Evolutionary conservation across 805 yeast species (phyloP).

Genomic region (Danielia reshetovae): DNA sequence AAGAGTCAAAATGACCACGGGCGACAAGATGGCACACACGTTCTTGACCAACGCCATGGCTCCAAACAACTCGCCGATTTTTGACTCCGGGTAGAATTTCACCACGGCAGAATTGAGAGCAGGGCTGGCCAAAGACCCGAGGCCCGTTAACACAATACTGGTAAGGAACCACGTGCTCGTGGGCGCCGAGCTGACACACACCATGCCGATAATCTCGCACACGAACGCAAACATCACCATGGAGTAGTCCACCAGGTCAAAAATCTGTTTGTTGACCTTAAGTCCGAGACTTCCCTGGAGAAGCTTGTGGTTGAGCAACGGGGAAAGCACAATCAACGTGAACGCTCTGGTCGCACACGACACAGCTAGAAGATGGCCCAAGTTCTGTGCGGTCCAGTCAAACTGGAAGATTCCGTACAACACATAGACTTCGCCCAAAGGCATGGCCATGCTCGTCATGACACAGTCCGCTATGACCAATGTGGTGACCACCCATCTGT

Average conservation of each 20-base stretch:
- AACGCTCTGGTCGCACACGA: slow-evolving; percentile 48
- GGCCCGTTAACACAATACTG: slow-evolving; percentile 36
- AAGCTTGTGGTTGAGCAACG: slow-evolving; percentile 38
- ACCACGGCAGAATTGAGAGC: slow-evolving; percentile 54
- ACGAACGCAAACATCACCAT: slow-evolving; percentile 33
- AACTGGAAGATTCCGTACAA: slow-evolving; percentile 52
- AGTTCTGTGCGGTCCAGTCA: slow-evolving; percentile 49
- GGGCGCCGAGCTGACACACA: slow-evolving; percentile 29
- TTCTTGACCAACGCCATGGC: slow-evolving; percentile 61
- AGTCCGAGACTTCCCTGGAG: slow-evolving; percentile 30
- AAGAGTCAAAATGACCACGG: slow-evolving; percentile 44
- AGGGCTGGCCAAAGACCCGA: slow-evolving; percentile 44
- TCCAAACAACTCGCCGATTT: slow-evolving; percentile 71
- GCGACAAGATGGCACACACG: slow-evolving; percentile 43
- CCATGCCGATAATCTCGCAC: slow-evolving; percentile 37
- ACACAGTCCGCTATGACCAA: slow-evolving; percentile 46
- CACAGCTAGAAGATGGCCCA: slow-evolving; percentile 55
- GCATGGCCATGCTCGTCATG: slow-evolving; percentile 32
- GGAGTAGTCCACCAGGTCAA: slow-evolving; percentile 51
- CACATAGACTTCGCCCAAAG: slow-evolving; percentile 40
- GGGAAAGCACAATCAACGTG: slow-evolving; percentile 48
- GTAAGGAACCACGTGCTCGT: slow-evolving; percentile 26
- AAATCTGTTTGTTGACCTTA: slow-evolving; percentile 31
- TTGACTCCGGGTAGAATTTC: slow-evolving; percentile 56
- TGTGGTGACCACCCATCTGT: slow-evolving; percentile 40